Evolutionary conservation across 176 grass and related monocot species (phyloP).

Genomic region (Coix lacrymajobi): DNA sequence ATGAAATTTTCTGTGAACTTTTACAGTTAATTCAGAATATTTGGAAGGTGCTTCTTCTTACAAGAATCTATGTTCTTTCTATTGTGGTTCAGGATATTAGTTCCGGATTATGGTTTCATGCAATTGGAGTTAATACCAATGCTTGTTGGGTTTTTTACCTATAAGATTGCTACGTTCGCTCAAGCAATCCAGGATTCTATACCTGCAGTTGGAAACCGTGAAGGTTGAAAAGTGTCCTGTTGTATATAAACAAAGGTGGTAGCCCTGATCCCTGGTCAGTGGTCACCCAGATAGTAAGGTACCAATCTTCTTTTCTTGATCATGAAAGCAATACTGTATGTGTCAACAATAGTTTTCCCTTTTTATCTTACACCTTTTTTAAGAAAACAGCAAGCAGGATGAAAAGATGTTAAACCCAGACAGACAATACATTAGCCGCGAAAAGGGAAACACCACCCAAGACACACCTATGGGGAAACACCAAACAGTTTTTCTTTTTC

Average conservation of each 20-base stretch:
- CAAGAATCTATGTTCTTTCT: not conserved
- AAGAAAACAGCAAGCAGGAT: not conserved
- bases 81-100: slow-evolving; percentile 70
- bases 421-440: not conserved
- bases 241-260: slow-evolving; percentile 2
- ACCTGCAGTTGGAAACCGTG: slow-evolving; percentile 34
- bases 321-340: not conserved
- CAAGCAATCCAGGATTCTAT: slow-evolving; percentile 74
- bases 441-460: not conserved
- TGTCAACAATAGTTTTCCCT: not conserved
- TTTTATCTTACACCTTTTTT: not conserved
- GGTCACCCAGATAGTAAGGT: slow-evolving; percentile 21
- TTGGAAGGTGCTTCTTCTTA: not conserved
- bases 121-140: slow-evolving; percentile 96
- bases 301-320: slow-evolving; percentile 8
- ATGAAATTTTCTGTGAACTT: not conserved
- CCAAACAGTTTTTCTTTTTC: not conserved
- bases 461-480: not conserved
- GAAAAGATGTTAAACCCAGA: not conserved
- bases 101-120: slow-evolving; percentile 74
- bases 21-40: not conserved
- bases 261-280: not conserved
- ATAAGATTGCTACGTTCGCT: slow-evolving; percentile 78
- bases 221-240: slow-evolving; percentile 42
- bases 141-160: slow-evolving; percentile 93